These are phyloP conservation scores for Schizonepeta tenuifolia DNA, from an alignment of 257 asterid genomes.

Conservation along the genomic window DNA sequence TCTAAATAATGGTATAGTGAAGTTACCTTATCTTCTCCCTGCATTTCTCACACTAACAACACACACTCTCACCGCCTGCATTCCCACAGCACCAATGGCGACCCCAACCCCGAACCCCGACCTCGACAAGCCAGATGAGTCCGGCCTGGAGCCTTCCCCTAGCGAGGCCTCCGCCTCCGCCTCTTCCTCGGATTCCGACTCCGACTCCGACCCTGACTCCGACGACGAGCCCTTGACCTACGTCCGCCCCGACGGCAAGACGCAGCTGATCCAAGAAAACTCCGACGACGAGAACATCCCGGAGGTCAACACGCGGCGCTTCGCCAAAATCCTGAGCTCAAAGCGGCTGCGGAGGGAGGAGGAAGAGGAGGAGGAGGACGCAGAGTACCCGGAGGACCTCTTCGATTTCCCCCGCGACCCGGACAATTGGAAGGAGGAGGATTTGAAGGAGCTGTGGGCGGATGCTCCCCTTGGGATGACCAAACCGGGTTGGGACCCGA, in stretches of 20 bases:
- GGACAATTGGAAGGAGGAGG: constrained; percentile 93
- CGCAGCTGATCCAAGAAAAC: constrained; percentile 30
- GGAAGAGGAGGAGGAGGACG: constrained; percentile 52
- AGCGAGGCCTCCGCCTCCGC: constrained; percentile 19
- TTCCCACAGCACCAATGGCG: too few relatives aligned
- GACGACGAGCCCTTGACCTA: constrained; percentile 37
- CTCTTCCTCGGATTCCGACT: constrained; percentile 38
- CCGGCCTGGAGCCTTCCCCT: constrained; percentile 16
- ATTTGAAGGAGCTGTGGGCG: constrained; percentile 90
- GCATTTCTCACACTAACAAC: too few relatives aligned
- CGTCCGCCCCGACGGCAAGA: constrained; percentile 36
- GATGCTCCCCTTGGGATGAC: constrained; percentile 78
- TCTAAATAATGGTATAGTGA: too few relatives aligned
- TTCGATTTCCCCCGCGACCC: constrained; percentile 79
- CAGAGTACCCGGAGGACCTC: constrained; percentile 46
- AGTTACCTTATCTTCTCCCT: too few relatives aligned
- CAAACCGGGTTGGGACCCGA: constrained; percentile 94
- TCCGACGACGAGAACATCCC: constrained; percentile 49
- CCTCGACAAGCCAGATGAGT: constrained; percentile 24
- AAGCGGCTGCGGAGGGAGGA: constrained; percentile 39
- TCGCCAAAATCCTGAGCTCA: constrained; percentile 47
- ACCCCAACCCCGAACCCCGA: constrained; percentile 26
- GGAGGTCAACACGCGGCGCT: constrained; percentile 53
- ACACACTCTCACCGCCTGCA: too few relatives aligned
- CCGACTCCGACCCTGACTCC: constrained; percentile 44